Conservation (phyloP, 352 stramenopile species). For the Blastocystis sp. region DNA sequence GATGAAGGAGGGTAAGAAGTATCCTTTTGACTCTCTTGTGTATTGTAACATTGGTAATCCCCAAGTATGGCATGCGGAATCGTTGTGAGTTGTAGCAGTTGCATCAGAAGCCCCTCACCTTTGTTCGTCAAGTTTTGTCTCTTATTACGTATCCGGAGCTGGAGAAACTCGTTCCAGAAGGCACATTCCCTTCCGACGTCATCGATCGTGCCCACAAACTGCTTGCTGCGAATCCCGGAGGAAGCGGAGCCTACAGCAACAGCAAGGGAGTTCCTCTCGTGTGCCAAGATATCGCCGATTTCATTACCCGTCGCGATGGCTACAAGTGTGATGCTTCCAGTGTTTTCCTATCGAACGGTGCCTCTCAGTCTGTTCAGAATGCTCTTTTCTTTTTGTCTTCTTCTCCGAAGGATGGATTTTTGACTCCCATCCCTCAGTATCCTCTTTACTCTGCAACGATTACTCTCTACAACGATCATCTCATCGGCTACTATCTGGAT, state of each 20-base stretch:
- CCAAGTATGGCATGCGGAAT: constrained; percentile 63
- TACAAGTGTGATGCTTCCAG: constrained; percentile 78
- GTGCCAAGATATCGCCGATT: constrained; percentile 76
- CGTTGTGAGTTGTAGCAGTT: constrained; percentile 60
- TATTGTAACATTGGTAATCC: constrained; percentile 86
- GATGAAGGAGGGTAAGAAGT: constrained; percentile 66
- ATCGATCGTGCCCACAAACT: constrained; percentile 36
- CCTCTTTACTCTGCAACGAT: constrained; percentile 94
- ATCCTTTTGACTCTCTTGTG: constrained; percentile 76
- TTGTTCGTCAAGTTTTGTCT: constrained; percentile 79
- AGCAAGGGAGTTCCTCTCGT: constrained; percentile 76
- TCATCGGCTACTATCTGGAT: constrained; percentile 91
- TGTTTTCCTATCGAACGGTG: constrained; percentile 93
- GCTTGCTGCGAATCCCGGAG: constrained; percentile 58
- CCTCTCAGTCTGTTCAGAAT: constrained; percentile 82
- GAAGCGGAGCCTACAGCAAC: constrained; percentile 80
- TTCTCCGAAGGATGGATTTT: constrained; percentile 75
- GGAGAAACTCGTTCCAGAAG: constrained; percentile 35
- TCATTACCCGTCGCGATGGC: constrained; percentile 75
- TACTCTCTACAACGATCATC: constrained; percentile 79
- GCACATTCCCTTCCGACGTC: constrained; percentile 31
- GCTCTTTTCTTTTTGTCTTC: constrained; percentile 79
- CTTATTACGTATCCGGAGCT: constrained; percentile 72
- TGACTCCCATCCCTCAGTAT: constrained; percentile 97
- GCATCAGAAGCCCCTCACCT: constrained; percentile 79